Conservation (phyloP, 768 basidiomycete genomes). For the Naematelia encephala region DNA sequence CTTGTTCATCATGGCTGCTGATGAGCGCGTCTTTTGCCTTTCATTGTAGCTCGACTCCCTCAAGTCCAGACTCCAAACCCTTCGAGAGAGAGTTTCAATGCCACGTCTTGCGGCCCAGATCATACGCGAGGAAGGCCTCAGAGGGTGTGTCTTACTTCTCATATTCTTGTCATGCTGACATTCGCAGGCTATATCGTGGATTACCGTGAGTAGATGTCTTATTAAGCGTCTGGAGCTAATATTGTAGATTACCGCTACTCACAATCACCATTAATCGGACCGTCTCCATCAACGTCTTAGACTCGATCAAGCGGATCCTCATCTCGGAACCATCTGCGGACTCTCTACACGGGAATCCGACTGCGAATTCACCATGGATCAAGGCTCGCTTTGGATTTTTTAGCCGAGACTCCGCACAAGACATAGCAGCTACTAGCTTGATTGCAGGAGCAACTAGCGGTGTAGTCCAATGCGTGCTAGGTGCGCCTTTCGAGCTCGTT, state of each 20-base stretch:
- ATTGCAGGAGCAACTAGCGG: slow-evolving; percentile 85
- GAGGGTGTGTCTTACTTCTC: slow-evolving; percentile 66
- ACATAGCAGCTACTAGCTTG: slow-evolving; percentile 73
- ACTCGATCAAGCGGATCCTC: slow-evolving; percentile 45
- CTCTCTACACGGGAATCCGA: neutral
- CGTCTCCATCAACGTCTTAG: slow-evolving; percentile 50
- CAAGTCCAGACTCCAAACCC: slow-evolving; percentile 88
- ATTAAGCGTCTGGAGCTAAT: slow-evolving; percentile 3
- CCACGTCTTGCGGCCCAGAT: slow-evolving; percentile 55
- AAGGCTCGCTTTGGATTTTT: slow-evolving; percentile 32
- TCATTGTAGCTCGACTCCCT: slow-evolving; percentile 74
- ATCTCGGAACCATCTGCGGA: slow-evolving; percentile 19
- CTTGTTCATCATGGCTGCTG: too few relatives aligned
- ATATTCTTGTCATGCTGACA: neutral
- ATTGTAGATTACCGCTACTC: slow-evolving; percentile 72
- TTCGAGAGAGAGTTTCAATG: slow-evolving; percentile 69
- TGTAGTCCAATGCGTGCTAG: slow-evolving; percentile 80
- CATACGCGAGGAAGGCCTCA: slow-evolving; percentile 52
- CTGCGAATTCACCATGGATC: slow-evolving; percentile 19
- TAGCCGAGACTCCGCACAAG: slow-evolving; percentile 50
- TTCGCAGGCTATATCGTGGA: slow-evolving; percentile 44
- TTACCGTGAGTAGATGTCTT: slow-evolving; percentile 29
- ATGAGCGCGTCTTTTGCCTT: neutral
- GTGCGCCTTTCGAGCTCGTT: slow-evolving; percentile 92
- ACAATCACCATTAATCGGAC: slow-evolving; percentile 93